Base-by-base conservation (phyloP, 1,284 basidiomycete genomes). In the Nidula niveotomentosa region DNA sequence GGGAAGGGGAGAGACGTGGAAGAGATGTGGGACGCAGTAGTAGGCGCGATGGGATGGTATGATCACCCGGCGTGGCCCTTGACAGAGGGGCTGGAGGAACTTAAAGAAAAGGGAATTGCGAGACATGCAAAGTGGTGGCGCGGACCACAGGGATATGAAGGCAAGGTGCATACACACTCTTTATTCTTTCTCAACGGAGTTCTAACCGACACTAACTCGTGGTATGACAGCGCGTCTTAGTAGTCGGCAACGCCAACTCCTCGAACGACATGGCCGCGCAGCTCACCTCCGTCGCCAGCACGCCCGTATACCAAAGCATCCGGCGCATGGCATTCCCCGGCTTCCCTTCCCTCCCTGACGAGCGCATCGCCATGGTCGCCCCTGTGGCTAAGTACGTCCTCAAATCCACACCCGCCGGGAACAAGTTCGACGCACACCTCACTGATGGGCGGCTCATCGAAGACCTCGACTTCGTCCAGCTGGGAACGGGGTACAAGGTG, bases 231-330 rank as follows among this genome's bases (percentile, higher is more conserved):
- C 71, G 73, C 17, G 67, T 72, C 34, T 65, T 78, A 0, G 69
- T 81, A 10, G 64, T 81, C 3, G 79, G 75, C 8, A 80, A 79
- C 23, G 79, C 74, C 10, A 78, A 79, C 51, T 79, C 78, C 0
- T 69, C 72, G 23, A 80, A 80, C 58, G 78, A 81, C 47, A 76
- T 81, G 36, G 74, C 76, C 1, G 69, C 75, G 1, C 76, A 79
- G 45, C 67, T 80, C 0, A 69, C 68, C 0, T 53, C 68, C 0
- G 62, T 77, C 9, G 71, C 69, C 1, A 54, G 62, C 41, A 55
- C 62, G 2, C 77, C 78, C 3, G 68, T 80, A 0, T 76, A 76
- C 56, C 75, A 79, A 44, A 77, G 74, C 17, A 70, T 74, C 15
- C 73, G 79, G 4, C 71, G 74, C 1, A 65, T 67, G 8, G 64